Conservation (phyloP, 2,329 filamentous ascomycete genomes). For the Talaromyces sp. region DNA sequence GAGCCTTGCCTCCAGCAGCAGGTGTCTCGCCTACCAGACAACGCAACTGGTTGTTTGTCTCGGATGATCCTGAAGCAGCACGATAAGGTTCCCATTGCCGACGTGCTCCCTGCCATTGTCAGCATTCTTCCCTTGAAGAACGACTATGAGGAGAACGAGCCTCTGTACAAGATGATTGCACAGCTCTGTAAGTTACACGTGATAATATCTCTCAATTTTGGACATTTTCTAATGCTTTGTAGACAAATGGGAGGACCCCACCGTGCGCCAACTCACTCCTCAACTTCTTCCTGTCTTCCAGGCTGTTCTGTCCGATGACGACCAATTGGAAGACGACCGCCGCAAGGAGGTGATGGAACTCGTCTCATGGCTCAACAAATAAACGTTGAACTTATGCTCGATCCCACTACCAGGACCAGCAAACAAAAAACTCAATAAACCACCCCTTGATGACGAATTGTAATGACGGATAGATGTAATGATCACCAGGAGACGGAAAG, state of each 20-base stretch:
- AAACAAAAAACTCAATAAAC: background rate
- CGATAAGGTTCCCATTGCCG: conserved; percentile 73
- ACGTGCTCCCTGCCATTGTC: conserved; percentile 79
- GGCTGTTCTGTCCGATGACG: conserved; percentile 45
- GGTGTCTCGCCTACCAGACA: conserved; percentile 82
- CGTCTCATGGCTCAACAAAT: conserved; percentile 49
- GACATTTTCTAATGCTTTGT: background rate
- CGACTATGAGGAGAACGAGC: conserved; percentile 95
- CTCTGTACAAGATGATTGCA: conserved; percentile 86
- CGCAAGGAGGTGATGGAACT: conserved; percentile 48
- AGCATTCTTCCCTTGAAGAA: conserved; percentile 81
- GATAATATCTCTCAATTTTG: background rate
- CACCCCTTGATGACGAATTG: conserved; percentile 11
- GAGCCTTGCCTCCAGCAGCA: conserved; percentile 78
- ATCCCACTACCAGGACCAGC: background rate
- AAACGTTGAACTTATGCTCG: background rate
- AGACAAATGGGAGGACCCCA: conserved; percentile 50
- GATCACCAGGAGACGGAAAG: conserved; percentile 10
- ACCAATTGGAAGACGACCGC: conserved; percentile 51
- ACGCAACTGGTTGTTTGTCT: conserved; percentile 85
- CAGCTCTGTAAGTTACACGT: conserved; percentile 68
- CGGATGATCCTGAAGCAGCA: conserved; percentile 90
- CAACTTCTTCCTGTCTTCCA: conserved; percentile 50
- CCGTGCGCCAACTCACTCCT: conserved; percentile 47
- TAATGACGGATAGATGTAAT: conserved; percentile 18